These are phyloP conservation scores for Phellopilus nigrolimitatus DNA, from an alignment of 1,284 basidiomycete genomes.

Conservation along the genomic window DNA sequence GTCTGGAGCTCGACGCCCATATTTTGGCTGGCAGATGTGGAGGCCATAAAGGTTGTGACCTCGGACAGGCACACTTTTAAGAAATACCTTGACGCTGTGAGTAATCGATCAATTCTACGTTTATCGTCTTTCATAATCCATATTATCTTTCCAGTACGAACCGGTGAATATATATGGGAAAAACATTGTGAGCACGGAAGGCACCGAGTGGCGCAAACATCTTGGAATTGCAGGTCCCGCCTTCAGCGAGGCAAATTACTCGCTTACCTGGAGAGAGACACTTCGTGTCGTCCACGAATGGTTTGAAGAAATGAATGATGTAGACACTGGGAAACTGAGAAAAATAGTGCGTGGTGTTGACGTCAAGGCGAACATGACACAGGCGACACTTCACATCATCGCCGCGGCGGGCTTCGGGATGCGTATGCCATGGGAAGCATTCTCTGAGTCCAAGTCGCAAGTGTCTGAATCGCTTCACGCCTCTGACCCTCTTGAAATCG, in stretches of 20 bases:
- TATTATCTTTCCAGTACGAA: slow-evolving; percentile 3
- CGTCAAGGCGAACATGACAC: slow-evolving; percentile 15
- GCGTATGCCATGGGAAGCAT: slow-evolving; percentile 11
- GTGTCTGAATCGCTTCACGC: not conserved
- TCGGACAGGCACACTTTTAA: slow-evolving; percentile 14
- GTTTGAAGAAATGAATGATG: slow-evolving; percentile 20
- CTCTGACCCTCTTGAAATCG: not conserved
- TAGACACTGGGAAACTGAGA: slow-evolving; percentile 12
- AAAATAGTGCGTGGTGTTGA: no score
- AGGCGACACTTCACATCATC: slow-evolving; percentile 21
- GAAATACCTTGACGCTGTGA: slow-evolving; percentile 7
- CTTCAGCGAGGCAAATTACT: slow-evolving; percentile 22
- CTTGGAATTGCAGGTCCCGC: slow-evolving; percentile 22
- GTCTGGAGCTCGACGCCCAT: slow-evolving; percentile 5
- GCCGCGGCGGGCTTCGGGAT: slow-evolving; percentile 21
- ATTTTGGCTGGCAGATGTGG: slow-evolving; percentile 10
- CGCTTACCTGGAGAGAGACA: slow-evolving; percentile 20
- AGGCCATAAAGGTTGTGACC: slow-evolving; percentile 11
- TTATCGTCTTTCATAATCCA: no score
- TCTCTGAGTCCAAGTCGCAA: no score
- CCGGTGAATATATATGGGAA: slow-evolving; percentile 22
- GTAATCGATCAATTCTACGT: not conserved
- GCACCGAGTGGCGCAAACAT: slow-evolving; percentile 28
- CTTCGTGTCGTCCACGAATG: slow-evolving; percentile 21
- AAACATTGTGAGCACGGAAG: slow-evolving; percentile 28